These are phyloP conservation scores for Xylaria sp. DNA, from an alignment of 2,329 filamentous ascomycete species.

Conservation along the genomic window DNA sequence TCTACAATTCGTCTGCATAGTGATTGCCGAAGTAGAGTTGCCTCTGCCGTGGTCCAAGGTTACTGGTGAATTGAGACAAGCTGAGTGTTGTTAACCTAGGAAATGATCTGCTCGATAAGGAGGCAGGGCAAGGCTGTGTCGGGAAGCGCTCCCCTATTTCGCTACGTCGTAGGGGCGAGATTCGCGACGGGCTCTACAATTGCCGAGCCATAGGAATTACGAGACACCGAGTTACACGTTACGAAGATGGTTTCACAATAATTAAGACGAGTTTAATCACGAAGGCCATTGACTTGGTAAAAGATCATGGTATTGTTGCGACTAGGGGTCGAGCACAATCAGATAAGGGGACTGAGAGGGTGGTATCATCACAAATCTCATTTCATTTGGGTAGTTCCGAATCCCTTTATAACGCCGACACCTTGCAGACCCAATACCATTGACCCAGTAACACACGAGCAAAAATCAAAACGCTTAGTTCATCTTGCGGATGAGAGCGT, in stretches of 20 bases:
- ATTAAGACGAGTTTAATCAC: not conserved
- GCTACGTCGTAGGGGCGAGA: too few relatives aligned
- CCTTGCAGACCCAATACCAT: conserved; percentile 34
- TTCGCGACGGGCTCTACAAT: too few relatives aligned
- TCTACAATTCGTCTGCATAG: too few relatives aligned
- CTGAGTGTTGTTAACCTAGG: too few relatives aligned
- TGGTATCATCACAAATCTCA: conserved; percentile 32
- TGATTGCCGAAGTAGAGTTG: too few relatives aligned
- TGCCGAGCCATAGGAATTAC: too few relatives aligned
- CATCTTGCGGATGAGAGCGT: conserved; percentile 94
- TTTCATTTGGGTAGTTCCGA: conserved; percentile 33
- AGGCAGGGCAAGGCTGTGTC: too few relatives aligned
- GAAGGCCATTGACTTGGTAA: conserved; percentile 1
- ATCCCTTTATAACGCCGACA: conserved; percentile 33
- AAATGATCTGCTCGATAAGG: too few relatives aligned
- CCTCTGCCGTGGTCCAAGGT: too few relatives aligned
- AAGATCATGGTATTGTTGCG: conserved; percentile 23
- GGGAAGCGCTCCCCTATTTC: too few relatives aligned
- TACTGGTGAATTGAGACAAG: too few relatives aligned
- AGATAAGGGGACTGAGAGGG: conserved; percentile 22
- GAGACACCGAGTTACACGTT: not conserved
- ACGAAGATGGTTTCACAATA: not conserved
- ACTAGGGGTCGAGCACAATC: conserved; percentile 16
- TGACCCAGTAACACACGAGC: conserved; percentile 28
- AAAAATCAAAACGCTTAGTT: conserved; percentile 58